Conservation (phyloP, 1,139 yeast genomes). For the Protomyces gravidus region DNA sequence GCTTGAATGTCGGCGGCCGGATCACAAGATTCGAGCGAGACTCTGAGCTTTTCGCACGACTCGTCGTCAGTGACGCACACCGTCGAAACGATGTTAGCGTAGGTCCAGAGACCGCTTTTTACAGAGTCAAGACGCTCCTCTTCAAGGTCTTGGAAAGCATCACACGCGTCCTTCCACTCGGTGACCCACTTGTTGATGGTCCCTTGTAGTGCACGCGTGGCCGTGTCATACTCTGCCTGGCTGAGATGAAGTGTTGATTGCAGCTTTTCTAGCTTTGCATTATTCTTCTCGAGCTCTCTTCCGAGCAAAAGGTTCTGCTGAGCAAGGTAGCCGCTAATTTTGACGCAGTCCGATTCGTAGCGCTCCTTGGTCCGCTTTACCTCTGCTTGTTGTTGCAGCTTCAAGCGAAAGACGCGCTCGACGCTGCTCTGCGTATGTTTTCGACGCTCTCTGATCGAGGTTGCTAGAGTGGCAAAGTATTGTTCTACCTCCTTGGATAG, state of each 20-base stretch:
- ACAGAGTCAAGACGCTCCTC: conserved; percentile 70
- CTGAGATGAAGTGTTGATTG: conserved; percentile 45
- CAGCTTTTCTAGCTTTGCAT: conserved; percentile 57
- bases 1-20: conserved; percentile 56
- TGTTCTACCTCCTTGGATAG: conserved; percentile 46
- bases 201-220: conserved; percentile 58
- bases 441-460: conserved; percentile 46
- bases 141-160: conserved; percentile 67
- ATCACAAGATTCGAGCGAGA: conserved; percentile 63
- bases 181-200: conserved; percentile 67
- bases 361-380: conserved; percentile 45
- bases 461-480: conserved; percentile 46
- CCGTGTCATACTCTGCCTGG: conserved; percentile 57
- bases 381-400: conserved; percentile 42
- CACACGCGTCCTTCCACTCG: conserved; percentile 73
- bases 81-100: conserved; percentile 69
- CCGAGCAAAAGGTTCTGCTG: conserved; percentile 74
- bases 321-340: conserved; percentile 56
- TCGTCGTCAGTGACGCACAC: conserved; percentile 77
- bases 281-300: conserved; percentile 64
- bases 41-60: conserved; percentile 64
- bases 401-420: conserved; percentile 46
- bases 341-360: conserved; percentile 58
- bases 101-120: conserved; percentile 77
- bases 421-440: conserved; percentile 40